These are phyloP conservation scores for Cunninghamia lanceolata DNA, from an alignment of 75 land plant genomes.

Conservation along the genomic window DNA sequence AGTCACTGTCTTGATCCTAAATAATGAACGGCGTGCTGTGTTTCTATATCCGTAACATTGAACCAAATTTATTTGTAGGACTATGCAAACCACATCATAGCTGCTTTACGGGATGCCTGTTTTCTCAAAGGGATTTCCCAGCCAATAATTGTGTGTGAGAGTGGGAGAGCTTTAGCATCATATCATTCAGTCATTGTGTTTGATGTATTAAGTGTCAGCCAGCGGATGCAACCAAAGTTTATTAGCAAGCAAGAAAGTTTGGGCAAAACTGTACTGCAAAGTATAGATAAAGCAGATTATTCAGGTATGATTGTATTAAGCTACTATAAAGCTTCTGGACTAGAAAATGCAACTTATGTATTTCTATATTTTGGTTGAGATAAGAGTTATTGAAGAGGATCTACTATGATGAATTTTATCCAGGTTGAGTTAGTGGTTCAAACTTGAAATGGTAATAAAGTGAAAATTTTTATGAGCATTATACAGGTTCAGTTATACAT, in stretches of 20 bases:
- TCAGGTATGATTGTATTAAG: not conserved
- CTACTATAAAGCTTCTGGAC: not conserved
- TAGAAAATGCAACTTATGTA: not conserved
- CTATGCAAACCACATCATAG: conserved; percentile 53
- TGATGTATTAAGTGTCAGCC: conserved; percentile 37
- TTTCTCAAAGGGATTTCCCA: conserved; percentile 40
- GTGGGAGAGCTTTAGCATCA: conserved; percentile 52
- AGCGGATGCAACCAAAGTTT: conserved; percentile 2
- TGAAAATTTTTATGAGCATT: not conserved
- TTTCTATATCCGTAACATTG: not conserved
- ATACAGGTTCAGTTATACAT: conserved; percentile 1
- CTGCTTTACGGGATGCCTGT: conserved; percentile 45
- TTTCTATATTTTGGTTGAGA: not conserved
- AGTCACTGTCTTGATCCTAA: not conserved
- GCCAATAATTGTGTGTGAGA: conserved; percentile 41
- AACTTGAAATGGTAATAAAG: not conserved
- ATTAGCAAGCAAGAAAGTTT: not conserved
- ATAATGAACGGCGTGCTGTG: not conserved
- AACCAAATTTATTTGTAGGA: conserved; percentile 23
- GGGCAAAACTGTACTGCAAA: not conserved
- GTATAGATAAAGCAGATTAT: not conserved
- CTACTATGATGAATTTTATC: not conserved
- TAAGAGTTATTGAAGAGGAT: not conserved
- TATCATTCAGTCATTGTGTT: conserved; percentile 50
- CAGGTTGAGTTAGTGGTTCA: not conserved